phyloP scores from a whole-genome alignment of 345 rosid species.

The Nephelium lappaceum region DNA sequence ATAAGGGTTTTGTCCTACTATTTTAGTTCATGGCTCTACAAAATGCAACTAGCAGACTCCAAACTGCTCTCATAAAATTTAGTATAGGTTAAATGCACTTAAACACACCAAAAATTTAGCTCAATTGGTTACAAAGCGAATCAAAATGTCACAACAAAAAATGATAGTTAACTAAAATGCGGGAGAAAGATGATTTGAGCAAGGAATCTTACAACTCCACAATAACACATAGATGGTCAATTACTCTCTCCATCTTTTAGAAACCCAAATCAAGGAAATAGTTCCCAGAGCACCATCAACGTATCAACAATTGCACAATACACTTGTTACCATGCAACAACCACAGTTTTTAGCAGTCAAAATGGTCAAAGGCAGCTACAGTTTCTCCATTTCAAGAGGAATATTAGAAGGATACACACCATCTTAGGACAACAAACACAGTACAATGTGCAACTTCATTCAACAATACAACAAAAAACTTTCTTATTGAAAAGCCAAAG shows the following conservation, averaged over 20 bases:
- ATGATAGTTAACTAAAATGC: background rate
- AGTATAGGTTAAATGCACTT: background rate
- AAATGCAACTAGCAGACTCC: background rate
- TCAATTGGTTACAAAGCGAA: background rate
- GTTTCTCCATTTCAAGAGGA: too few species aligned
- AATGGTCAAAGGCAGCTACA: background rate
- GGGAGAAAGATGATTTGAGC: background rate
- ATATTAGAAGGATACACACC: background rate
- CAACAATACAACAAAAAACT: background rate
- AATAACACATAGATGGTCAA: conserved; percentile 1
- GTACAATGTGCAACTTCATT: background rate
- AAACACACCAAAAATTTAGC: background rate
- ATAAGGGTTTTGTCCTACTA: background rate
- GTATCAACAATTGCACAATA: background rate
- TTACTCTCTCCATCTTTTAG: background rate
- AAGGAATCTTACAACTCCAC: background rate
- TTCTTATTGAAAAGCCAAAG: background rate
- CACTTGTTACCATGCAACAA: background rate
- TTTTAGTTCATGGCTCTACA: background rate
- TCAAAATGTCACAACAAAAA: background rate
- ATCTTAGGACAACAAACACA: background rate
- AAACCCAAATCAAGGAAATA: background rate
- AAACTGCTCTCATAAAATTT: background rate
- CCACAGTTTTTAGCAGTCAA: background rate
- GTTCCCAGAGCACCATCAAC: background rate